Conservation (phyloP, 106 monocot genomes). For the Apostasia ramifera region DNA sequence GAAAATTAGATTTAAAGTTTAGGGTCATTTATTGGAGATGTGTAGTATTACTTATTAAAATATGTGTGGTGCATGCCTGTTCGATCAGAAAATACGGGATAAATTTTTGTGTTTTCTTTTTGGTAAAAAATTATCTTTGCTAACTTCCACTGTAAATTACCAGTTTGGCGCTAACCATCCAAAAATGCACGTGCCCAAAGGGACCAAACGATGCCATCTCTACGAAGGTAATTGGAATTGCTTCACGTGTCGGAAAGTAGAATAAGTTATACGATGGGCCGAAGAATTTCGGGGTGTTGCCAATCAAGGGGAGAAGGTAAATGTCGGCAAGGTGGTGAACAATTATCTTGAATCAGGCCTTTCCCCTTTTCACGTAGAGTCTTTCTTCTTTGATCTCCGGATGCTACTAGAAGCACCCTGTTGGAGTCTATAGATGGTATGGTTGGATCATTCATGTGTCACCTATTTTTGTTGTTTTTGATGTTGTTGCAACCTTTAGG, state of each 20-base stretch:
- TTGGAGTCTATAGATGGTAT: neutral
- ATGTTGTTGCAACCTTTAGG: neutral
- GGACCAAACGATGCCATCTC: neutral
- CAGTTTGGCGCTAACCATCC: too few relatives aligned
- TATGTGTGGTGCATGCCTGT: too few relatives aligned
- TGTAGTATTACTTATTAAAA: too few relatives aligned
- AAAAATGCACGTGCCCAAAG: neutral
- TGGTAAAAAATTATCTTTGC: too few relatives aligned
- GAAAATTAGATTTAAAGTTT: too few relatives aligned
- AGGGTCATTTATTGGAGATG: too few relatives aligned
- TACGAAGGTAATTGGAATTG: neutral
- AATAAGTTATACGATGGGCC: neutral
- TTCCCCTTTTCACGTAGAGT: neutral
- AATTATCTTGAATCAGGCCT: neutral
- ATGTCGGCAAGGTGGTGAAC: neutral
- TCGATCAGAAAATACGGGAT: too few relatives aligned
- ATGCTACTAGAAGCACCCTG: neutral
- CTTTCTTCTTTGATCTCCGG: neutral
- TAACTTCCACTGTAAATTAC: too few relatives aligned
- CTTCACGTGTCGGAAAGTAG: too few relatives aligned
- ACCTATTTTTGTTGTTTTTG: neutral
- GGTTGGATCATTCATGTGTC: neutral
- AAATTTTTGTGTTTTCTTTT: too few relatives aligned
- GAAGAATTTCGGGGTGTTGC: neutral
- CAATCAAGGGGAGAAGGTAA: neutral